Base-by-base conservation (phyloP, 129 eudicot genomes). In the Lactuca sativa region DNA sequence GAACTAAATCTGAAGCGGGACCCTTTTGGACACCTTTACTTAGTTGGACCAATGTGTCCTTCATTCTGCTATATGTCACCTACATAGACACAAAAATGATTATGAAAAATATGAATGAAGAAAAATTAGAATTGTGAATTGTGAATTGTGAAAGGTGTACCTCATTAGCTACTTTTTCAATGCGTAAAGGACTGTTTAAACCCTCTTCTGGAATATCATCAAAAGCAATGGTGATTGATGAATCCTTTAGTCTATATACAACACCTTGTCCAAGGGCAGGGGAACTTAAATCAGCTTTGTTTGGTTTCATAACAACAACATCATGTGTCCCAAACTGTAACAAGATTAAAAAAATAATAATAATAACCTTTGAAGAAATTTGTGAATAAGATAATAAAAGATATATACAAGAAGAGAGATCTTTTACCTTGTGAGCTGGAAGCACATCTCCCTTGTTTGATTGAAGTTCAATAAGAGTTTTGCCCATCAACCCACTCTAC, bases 171-270 rank as follows among this genome's bases (percentile, higher is more conserved):
- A 91, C 70, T 76, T 91, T 91, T 74, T 91, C 97, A 44, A 93
- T 95, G 68, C 98, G 98, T 66, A 93, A 74, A 63, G 98, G 86
- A 77, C 82, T 89, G 80, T 93, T 93, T 55, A 93, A 77, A 58
- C 98, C 98, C 36, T 93, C 98, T 62, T 93, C 98, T n/a, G 98
- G 98, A 51, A 93, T 78, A 73, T 93, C 98, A 77, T 93, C 98
- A 81, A 93, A 93, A 25, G 97, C 98, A 56, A 93, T 84, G 59
- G 97, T 87, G 74, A 93, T 85, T 60, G 98, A 93, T 14, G 95
- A 83, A 67, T 93, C 98, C 96, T 87, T 93, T 53, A 93, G 77
- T 70, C 98, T 84, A 76, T 93, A 93, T 65, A 93, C 98, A 64
- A 93, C 90, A 59, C 98, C 98, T 80, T 93, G 95, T 15, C 98